Base-by-base conservation (phyloP, 2,329 filamentous ascomycete species). In the Hymenoscyphus salicellus region DNA sequence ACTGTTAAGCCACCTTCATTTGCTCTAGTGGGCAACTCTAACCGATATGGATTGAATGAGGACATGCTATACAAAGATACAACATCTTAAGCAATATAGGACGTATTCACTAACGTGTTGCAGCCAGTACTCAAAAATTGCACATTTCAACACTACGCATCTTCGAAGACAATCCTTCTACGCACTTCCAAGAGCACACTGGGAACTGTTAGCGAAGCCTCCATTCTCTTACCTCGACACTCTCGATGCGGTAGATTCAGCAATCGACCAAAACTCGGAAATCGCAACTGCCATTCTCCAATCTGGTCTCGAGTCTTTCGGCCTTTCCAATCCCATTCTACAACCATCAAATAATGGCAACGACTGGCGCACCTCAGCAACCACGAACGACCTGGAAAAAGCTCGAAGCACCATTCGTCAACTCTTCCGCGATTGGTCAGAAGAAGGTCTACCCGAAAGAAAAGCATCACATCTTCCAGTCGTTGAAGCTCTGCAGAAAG, bases 401-500 rank as follows among this genome's bases (percentile, higher is more conserved):
- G 93, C 94, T 1, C 86, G 93, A 67, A 96, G 92, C 73, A 98
- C 93, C 1, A 83, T 99, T 60, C 88, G 94, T 11, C 95, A 99
- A 74, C 91, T 98, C 76, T 98, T 93, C 77, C 88, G 95, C 17
- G 95, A 99, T 77, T 99, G 96, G 95, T 92, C 91, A 28, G 84
- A 81, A 1, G 93, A 91, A 72, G 95, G 94, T 0, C 81, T 79
- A 2, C 75, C 77, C 0, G 96, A 99, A 79, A 83, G 95, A 46
- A 81, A 86, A n/a, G 86, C 86, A 2, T 92, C 90, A 73, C 96
- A 95, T 74, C 84, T 82, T 0, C 92, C 91, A 0, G 84, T 98
- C 6, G 78, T 96, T 65, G 74, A 77, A 20, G 88, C 87, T 28
- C 80, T 99, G 17, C 79, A 82, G 7, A 75, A 76, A 11, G 84